These are phyloP conservation scores for Fusarium praegraminearum DNA, from an alignment of 2,329 filamentous ascomycete species.

Conservation along the genomic window DNA sequence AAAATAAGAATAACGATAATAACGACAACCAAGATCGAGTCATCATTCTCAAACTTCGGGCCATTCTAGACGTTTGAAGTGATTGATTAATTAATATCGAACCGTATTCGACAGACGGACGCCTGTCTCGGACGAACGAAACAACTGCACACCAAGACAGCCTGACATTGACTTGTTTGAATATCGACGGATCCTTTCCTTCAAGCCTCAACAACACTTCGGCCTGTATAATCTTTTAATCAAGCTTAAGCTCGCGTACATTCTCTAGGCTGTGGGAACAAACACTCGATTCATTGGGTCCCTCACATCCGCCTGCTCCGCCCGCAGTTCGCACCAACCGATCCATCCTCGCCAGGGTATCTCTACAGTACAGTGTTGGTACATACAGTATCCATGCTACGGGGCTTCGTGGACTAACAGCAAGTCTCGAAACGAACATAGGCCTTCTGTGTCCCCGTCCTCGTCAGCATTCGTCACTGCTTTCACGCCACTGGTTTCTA, in stretches of 20 bases:
- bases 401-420: slow-evolving; percentile 14
- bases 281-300: slow-evolving; percentile 29
- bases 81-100: slow-evolving; percentile 15
- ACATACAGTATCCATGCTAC: slow-evolving; percentile 2
- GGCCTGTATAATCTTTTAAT: slow-evolving; percentile 26
- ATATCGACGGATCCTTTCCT: slow-evolving; percentile 6
- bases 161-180: slow-evolving; percentile 22
- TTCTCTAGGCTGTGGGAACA: slow-evolving; percentile 27
- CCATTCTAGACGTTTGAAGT: slow-evolving; percentile 16
- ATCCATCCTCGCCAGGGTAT: slow-evolving; percentile 39
- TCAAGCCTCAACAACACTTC: slow-evolving; percentile 15
- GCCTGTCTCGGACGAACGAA: slow-evolving; percentile 22
- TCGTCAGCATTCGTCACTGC: slow-evolving; percentile 43
- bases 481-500: slow-evolving; percentile 37
- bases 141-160: slow-evolving; percentile 8
- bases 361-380: neutral
- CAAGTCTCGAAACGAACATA: slow-evolving; percentile 31
- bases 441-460: slow-evolving; percentile 19
- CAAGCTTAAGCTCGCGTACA: slow-evolving; percentile 21
- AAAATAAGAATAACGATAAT: slow-evolving; percentile 16
- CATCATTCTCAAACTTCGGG: slow-evolving; percentile 26
- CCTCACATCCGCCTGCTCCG: slow-evolving; percentile 36
- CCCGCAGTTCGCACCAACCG: slow-evolving; percentile 6
- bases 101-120: slow-evolving; percentile 10
- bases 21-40: slow-evolving; percentile 13